Evolutionary conservation across 139 green algal genomes (phyloP).

Genomic region (Tetratostichococcus sp.): DNA sequence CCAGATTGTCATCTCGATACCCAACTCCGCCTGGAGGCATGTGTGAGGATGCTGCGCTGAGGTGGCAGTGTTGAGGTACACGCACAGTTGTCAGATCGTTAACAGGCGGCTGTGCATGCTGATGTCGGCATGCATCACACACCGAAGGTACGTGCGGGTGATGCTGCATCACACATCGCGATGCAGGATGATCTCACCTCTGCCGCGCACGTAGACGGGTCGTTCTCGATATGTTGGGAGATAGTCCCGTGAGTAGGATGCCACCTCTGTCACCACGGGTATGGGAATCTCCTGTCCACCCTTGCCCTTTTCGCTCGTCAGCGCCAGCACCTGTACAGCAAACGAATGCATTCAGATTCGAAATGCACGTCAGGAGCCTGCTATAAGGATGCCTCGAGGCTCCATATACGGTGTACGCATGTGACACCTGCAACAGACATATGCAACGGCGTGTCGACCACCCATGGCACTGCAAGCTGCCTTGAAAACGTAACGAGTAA

Average conservation of each 20-base stretch:
- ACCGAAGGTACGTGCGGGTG: background rate
- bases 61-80: background rate
- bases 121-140: too few relatives aligned
- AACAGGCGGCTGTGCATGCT: too few relatives aligned
- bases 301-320: constrained; percentile 23
- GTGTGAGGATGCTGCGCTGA: background rate
- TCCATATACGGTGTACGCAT: too few relatives aligned
- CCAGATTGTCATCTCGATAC: constrained; percentile 43
- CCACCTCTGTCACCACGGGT: constrained; percentile 53
- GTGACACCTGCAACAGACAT: too few relatives aligned
- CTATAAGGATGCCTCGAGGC: too few relatives aligned
- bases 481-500: too few relatives aligned
- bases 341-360: background rate
- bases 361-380: too few relatives aligned
- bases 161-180: too few relatives aligned
- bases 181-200: constrained; percentile 46
- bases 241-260: constrained; percentile 73
- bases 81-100: too few relatives aligned
- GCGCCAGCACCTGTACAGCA: constrained; percentile 32
- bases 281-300: constrained; percentile 66
- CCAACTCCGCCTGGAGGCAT: constrained; percentile 38
- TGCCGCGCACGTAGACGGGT: constrained; percentile 66
- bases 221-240: constrained; percentile 61
- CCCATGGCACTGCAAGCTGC: too few relatives aligned
- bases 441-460: too few relatives aligned